Base-by-base conservation (phyloP, 2,329 filamentous ascomycete genomes). In the Verruconis gallopava region DNA sequence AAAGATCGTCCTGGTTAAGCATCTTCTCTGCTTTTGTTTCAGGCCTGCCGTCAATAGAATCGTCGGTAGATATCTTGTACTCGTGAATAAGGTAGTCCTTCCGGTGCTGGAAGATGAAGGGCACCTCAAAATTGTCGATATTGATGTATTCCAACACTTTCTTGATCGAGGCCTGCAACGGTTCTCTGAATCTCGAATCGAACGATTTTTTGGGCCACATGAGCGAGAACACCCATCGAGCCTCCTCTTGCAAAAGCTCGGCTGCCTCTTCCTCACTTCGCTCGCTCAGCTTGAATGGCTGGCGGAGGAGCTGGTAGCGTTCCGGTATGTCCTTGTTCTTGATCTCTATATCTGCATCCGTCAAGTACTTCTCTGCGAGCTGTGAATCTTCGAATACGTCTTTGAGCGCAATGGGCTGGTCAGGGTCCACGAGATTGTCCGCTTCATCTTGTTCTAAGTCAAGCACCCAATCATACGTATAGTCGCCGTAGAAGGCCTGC, bases 351-450 rank as follows among this genome's bases (percentile, higher is more conserved):
- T 98, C 91, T 48, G 88, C 86, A 44, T 96, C 91, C 5, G 91
- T 98, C 51, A 98, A 75, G 59, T 96, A 81, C 63, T 85, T 89
- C 63, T 98, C 91, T 44, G 81, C 79, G 30, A 98, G 73, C 59
- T 98, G 86, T 2, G 88, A 93, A 1, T 91, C 91, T 62, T 98
- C 91, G 54, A 98, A 98, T 39, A 98, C 89, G 57, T 98, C 89
- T 65, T 96, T 95, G 48, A 98, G 74, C 61, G 95, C 85, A 33
- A 96, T 76, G 35, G 80, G 79, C 53, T 88, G 83, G 50, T 93
- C 84, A 47, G 85, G 82, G 46, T 79, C 74, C 49, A 82, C 72
- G 44, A 81, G 77, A 37, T 84, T 79, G 49, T 93, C 84, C 44
- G 77, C 72, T 49, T 88, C 81, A 38, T 86, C 80, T 36, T 91